phyloP scores from a whole-genome alignment of 192 early-diverging fungal genomes.

The Podila epigama region DNA sequence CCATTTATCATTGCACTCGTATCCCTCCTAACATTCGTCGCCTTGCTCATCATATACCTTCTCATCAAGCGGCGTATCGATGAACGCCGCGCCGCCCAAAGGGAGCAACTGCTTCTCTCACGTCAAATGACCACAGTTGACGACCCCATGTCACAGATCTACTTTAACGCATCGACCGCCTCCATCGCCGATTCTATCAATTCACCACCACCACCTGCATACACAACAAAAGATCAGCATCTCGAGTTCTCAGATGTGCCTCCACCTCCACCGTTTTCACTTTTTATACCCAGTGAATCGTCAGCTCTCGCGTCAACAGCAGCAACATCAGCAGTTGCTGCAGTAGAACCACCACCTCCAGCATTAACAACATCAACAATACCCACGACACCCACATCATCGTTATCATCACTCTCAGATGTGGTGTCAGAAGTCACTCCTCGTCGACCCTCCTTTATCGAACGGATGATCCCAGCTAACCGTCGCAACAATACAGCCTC shows the following conservation, averaged over 20 bases:
- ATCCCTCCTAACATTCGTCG: background rate
- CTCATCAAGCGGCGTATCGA: background rate
- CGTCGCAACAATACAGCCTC: no score
- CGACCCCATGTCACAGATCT: constrained; percentile 8
- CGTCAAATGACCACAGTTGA: background rate
- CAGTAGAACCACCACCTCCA: no score
- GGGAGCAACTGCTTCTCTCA: background rate
- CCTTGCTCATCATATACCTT: background rate
- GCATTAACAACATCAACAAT: no score
- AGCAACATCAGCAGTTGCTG: no score
- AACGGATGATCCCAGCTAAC: no score
- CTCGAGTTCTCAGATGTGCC: constrained; percentile 6
- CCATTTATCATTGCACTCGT: constrained; percentile 2
- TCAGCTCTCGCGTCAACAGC: no score
- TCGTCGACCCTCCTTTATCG: no score
- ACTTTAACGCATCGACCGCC: background rate
- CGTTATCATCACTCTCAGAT: no score
- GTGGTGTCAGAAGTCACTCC: no score
- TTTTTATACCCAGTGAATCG: background rate
- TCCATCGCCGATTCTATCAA: background rate
- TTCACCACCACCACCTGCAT: constrained; percentile 2
- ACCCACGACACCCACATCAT: no score
- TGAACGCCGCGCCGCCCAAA: background rate
- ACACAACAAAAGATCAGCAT: constrained; percentile 8
- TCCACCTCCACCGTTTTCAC: constrained; percentile 7